Evolutionary conservation across 176 grass and related monocot genomes (phyloP).

Genomic region (Oryza meridionalis): DNA sequence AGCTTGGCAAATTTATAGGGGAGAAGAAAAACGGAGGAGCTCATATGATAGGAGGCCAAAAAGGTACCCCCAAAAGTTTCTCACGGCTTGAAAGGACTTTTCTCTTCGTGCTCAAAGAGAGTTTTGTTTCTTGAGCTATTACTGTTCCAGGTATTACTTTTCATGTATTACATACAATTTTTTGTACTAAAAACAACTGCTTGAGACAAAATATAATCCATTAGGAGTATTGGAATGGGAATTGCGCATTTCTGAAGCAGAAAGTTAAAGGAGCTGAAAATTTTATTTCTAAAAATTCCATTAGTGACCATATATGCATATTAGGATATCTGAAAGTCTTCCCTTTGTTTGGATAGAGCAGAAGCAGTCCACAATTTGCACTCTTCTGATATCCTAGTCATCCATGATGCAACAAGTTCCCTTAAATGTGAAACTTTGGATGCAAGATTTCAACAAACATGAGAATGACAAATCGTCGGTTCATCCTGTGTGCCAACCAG

Average conservation of each 20-base stretch:
- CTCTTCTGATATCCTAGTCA: conserved; percentile 38
- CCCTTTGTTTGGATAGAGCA: background rate
- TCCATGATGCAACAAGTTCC: conserved; percentile 8
- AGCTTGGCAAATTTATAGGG: conserved; percentile 52
- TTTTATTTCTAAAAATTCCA: background rate
- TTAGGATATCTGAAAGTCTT: background rate
- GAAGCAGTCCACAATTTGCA: conserved; percentile 12
- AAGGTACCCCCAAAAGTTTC: conserved; percentile 42
- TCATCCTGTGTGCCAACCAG: conserved; percentile 3
- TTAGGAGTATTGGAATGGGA: background rate
- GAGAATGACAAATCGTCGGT: conserved; percentile 31
- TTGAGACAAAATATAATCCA: background rate
- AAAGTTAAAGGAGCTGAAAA: background rate
- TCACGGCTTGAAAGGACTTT: conserved; percentile 29
- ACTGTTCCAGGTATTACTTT: background rate
- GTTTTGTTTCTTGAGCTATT: background rate
- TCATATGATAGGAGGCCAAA: conserved; percentile 42
- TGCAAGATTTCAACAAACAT: conserved; percentile 23
- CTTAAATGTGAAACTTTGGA: conserved; percentile 2
- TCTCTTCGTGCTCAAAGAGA: conserved; percentile 8
- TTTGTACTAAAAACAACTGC: background rate
- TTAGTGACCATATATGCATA: background rate
- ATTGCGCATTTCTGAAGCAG: background rate
- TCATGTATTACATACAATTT: background rate
- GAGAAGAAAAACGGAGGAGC: background rate